Evolutionary conservation across 2,329 filamentous ascomycete genomes (phyloP).

Genomic region (Cordyceps cateniannulata): DNA sequence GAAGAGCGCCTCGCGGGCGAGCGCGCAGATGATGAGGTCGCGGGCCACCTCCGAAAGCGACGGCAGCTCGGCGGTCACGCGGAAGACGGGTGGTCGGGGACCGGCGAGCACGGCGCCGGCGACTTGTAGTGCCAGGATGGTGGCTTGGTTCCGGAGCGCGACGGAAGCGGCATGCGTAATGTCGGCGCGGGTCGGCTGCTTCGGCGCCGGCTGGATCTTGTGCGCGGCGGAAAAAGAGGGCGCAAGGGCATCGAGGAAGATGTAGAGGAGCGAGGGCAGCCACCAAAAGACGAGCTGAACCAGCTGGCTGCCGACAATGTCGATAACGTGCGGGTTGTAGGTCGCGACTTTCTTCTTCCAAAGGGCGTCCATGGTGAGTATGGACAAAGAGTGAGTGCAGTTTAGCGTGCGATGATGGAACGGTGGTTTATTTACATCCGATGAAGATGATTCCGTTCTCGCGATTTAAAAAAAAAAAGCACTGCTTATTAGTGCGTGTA

Average conservation of each 20-base stretch:
- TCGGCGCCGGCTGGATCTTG: slow-evolving; percentile 47
- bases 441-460: not conserved
- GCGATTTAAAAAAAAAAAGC: not conserved
- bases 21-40: slow-evolving; percentile 35
- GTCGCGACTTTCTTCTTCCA: slow-evolving; percentile 20
- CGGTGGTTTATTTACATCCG: not conserved
- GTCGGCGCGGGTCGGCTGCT: slow-evolving; percentile 40
- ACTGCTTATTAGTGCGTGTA: too few relatives aligned
- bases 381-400: not conserved
- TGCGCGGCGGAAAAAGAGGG: slow-evolving; percentile 43
- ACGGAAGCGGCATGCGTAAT: slow-evolving; percentile 36
- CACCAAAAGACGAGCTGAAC: slow-evolving; percentile 41
- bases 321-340: slow-evolving; percentile 28
- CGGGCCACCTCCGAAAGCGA: slow-evolving; percentile 26
- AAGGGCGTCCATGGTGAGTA: not conserved
- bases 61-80: slow-evolving; percentile 33
- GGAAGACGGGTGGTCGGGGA: slow-evolving; percentile 26
- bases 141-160: slow-evolving; percentile 41
- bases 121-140: slow-evolving; percentile 29
- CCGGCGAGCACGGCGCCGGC: slow-evolving; percentile 17
- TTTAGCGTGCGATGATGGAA: not conserved
- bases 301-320: slow-evolving; percentile 33
- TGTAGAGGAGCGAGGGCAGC: slow-evolving; percentile 36
- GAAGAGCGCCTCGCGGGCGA: slow-evolving; percentile 44
- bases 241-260: slow-evolving; percentile 35